Evolutionary conservation across 1,284 basidiomycete genomes (phyloP), one percentile per base, ranked within the genome.

Genomic region (Apiotrichum laibachii): DNA sequence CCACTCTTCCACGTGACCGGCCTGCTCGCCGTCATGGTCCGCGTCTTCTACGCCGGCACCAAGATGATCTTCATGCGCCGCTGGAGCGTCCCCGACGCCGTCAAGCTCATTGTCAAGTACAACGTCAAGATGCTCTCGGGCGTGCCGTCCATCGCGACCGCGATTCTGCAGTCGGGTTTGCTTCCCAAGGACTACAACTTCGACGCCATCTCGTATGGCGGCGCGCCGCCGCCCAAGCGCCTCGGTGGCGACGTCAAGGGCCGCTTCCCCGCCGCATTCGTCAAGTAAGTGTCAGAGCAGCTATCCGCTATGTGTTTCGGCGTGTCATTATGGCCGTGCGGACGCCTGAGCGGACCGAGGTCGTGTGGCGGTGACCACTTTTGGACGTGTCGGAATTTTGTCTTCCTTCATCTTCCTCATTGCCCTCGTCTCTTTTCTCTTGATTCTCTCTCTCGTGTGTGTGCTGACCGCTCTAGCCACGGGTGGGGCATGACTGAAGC

Each of bases 1-100:
- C 75, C 75, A 1, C 65, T 77, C 4, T 77, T 77, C 64, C 75
- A 77, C 68, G 75, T 77, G 3, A 77, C 75, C 0, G 75, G 73
- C 13, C 71, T 71, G 47, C 62, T 73, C 2, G 71, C 69, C 1
- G 69, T 65, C 66, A 64, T 75, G 37, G 64, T 75, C 61, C 64
- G 72, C 55, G 8, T 43, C 34, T 53, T 59, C 51, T 22, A 43
- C 31, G 18, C 44, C 0, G 75, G 75, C 33, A 67, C 65, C 15
- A 72, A 69, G 61, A 63, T 75, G 53, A 66, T 75, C n/a, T 59
- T 72, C 44, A 67, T 72, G 65, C 61, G 66, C 18, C 59, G 66
- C 52, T 76, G 75, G 75, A 63, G 68, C 35, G 65, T 68, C 5
- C 55, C 55, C 9, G 69, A 68, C 26, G 75, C 75, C 7, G 61